Base-by-base conservation (phyloP, 2,329 filamentous ascomycete genomes). In the Penicillium thymicola region DNA sequence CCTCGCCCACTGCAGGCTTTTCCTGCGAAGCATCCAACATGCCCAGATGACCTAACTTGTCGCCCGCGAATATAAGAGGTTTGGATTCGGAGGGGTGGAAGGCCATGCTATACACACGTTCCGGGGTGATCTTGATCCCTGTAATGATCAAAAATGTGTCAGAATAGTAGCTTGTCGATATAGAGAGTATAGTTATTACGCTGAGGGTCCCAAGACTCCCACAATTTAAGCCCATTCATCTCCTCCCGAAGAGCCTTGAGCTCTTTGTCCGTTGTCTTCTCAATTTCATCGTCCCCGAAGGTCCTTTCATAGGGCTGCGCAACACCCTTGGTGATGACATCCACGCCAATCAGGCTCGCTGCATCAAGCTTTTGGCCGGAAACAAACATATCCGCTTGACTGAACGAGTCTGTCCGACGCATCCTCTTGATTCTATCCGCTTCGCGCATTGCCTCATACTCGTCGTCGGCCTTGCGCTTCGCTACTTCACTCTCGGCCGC, bases 91-190 rank as follows among this genome's bases (percentile, higher is more conserved):
- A 92, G 0, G 94, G 94, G 67, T 99, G 94, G 65, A 99, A 93
- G 0, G 88, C 86, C 66, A 97, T 85, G 0, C 89, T 83, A 69
- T 97, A 99, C 14, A 96, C 83, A 51, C 93, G 80, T 64, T 96
- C 91, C 0, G 92, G 92, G 0, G 89, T 93, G 47, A 97, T 87
- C 70, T 97, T 97, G 67, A 97, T 94, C 51, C 90, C 90, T 91
- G 63, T 2, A 14, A 38, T 42, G 16, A 37, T 49, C 21, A 30
- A 50, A 14, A 10, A 41, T 25, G n/a, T 13, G 41, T 55, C 10
- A 52, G 48, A 21, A 34, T 13, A 6, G 16, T 18, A 8, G 3
- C 0, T 16, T 21, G 10, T 6, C 23, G 1, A 28, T 5, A 18
- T 18, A n/a, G 16, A 32, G 13, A 11, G 23, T 25, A 32, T 10